Percentiles rank a stretch among this genome's conserved stretches.
Conservation (phyloP, 1,139 yeast species). For the Protomyces inouyei region DNA sequence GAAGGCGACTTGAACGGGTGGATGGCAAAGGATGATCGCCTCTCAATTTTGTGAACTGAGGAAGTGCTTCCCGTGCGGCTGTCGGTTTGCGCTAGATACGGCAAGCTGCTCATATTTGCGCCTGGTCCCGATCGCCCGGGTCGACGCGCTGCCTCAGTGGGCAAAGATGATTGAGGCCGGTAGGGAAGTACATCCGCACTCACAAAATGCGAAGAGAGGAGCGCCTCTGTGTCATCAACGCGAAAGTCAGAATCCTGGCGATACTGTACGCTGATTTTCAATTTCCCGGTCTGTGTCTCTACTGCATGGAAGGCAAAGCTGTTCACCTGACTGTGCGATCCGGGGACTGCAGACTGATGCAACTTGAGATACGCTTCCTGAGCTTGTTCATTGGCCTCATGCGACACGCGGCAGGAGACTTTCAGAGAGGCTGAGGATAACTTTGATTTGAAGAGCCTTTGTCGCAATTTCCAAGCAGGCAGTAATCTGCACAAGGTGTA, state of each 20-base stretch:
- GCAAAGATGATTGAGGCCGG: conserved; percentile 9
- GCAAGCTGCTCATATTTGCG: conserved; percentile 4
- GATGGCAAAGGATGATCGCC: conserved; percentile 27
- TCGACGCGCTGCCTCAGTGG: conserved; percentile 11
- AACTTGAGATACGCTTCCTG: background rate
- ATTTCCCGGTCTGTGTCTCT: conserved; percentile 65
- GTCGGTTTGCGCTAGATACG: background rate
- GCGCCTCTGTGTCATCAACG: conserved; percentile 61
- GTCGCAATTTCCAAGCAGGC: conserved; percentile 62
- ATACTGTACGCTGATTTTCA: conserved; percentile 72
- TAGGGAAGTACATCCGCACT: conserved; percentile 42
- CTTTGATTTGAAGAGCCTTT: conserved; percentile 43
- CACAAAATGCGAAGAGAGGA: conserved; percentile 56
- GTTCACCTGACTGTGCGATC: background rate
- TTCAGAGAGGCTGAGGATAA: conserved; percentile 43
- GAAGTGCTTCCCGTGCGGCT: background rate
- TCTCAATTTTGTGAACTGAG: background rate
- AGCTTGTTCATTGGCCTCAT: background rate
- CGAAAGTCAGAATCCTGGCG: conserved; percentile 65
- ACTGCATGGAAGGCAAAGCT: conserved; percentile 65
- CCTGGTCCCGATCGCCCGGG: background rate
- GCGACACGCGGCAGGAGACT: conserved; percentile 53
- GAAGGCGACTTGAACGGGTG: conserved; percentile 43
- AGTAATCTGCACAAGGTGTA: conserved; percentile 62
- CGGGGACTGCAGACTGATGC: background rate